Base-by-base conservation (phyloP, 768 basidiomycete species). In the Mycena chlorophos region DNA sequence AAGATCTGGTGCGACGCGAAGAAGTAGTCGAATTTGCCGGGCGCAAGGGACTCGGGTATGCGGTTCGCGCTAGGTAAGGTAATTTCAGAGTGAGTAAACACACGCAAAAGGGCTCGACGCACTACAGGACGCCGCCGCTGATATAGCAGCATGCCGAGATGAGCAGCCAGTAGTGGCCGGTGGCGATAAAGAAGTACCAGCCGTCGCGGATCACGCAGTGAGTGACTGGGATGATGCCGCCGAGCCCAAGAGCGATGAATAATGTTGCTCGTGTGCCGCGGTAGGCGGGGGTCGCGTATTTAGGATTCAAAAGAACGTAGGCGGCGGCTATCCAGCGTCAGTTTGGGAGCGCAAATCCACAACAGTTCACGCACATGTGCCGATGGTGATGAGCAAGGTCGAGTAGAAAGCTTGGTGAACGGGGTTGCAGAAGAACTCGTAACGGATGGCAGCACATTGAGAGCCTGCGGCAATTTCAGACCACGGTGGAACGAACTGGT, bases 1-100 rank as follows among this genome's bases (percentile, higher is more conserved):
- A 97, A 95, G 63, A 96, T 88, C 71, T 95, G 91, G 74, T 96
- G 94, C 19, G 89, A 92, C 0, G 89, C 81, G 52, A 86, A 79
- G 64, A 91, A 80, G 64, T 81, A 79, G 72, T 94, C 92, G 71
- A 94, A 94, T 60, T 71, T 81, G 31, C 92, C 91, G 4, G 91
- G 91, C 5, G 77, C 73, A 57, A 86, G 72, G 34, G 84, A 77
- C 65, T 95, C 93, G 40, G 92, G 93, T 52, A 92, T 79, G 48
- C 91, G 83, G 66, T 87, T 86, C 46, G 91, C 91, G 72, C 93
- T 95, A 70, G 22, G 67, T 70, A 63, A 64, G 59, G 65, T 56
- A 56, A 50, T 61, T 58, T 66, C 59, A 60, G 54, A 50, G 37
- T 43, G 48, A 49, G 28, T 47, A 40, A 25, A 38, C 63, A 56